These are phyloP conservation scores for Hypoxylon lenormandii DNA, from an alignment of 495 filamentous ascomycete species.

Conservation along the genomic window DNA sequence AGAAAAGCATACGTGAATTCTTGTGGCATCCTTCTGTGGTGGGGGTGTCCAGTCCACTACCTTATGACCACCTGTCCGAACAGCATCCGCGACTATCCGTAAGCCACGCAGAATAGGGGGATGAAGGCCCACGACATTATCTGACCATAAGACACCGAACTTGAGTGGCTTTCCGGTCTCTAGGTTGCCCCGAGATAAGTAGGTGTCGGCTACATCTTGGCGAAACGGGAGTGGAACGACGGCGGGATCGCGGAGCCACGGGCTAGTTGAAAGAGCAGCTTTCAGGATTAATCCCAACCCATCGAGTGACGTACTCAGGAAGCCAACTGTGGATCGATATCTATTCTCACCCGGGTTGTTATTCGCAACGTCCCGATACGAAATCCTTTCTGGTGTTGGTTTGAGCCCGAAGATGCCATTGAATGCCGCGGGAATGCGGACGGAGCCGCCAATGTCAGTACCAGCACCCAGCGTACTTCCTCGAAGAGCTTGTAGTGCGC, in stretches of 20 bases:
- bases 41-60: constrained; percentile 58
- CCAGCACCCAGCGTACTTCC: constrained; percentile 62
- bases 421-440: constrained; percentile 71
- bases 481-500: constrained; percentile 61
- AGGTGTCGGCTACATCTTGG: constrained; percentile 28
- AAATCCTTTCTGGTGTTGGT: constrained; percentile 68
- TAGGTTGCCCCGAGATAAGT: constrained; percentile 23
- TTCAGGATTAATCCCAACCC: constrained; percentile 53
- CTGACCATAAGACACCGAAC: constrained; percentile 66
- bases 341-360: constrained; percentile 56
- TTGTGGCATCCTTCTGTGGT: constrained; percentile 52
- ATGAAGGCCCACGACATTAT: constrained; percentile 66
- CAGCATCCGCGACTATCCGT: constrained; percentile 50
- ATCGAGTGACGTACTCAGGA: constrained; percentile 43
- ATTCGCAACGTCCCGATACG: constrained; percentile 54
- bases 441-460: constrained; percentile 79
- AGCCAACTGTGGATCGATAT: constrained; percentile 47
- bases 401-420: constrained; percentile 71
- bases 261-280: constrained; percentile 44
- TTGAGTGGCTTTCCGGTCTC: constrained; percentile 50
- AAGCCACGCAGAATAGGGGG: constrained; percentile 63
- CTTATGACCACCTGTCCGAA: constrained; percentile 57
- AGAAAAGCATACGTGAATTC: constrained; percentile 47
- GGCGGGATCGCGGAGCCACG: constrained; percentile 49
- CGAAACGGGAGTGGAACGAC: constrained; percentile 52